Evolutionary conservation across 2,329 filamentous ascomycete species (phyloP), one percentile per base, ranked within the genome.

Genomic region (Triangularia verruculosa): DNA sequence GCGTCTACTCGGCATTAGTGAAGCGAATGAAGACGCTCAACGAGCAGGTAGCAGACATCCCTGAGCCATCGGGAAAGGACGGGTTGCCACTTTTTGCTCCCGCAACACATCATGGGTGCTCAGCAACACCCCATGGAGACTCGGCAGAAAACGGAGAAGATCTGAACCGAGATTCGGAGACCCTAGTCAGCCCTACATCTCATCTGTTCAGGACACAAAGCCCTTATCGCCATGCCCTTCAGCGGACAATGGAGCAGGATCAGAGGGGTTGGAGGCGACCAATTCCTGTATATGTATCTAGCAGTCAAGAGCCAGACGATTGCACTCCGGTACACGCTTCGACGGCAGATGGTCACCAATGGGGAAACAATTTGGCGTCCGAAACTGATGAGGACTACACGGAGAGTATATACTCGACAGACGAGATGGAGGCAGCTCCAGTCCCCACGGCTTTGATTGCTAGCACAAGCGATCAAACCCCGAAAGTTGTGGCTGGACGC

Each of bases 1-100:
- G 83, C 34, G 80, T 90, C 2, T 89, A 88, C 69, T 86, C 85
- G 5, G 87, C 86, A 1, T 75, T 90, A n/a, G 84, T 89, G 75
- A 83, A 83, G 65, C 78, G 80, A 32, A 73, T 86, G 51, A 74
- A 79, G 9, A 78, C 81, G 11, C 78, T 76, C 1, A 76, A 76
- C 25, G 76, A 75, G 24, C 69, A 72, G 20, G 39, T 28, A 3
- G 12, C 39, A 12, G 39, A 3, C 9, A 28, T 57, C 6, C 61
- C 53, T 30, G 61, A 62, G 25, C 61, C 61, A 20, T 58, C 56
- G 12, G 56, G 54, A 22, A 57, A 52, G 25, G 39, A 62, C 15
- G 39, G 56, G 20, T 22, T 58, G 56, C 56, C 56, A 24, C 20
- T 58, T 11, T 58, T 58, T 58, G 56, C 32, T 11, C 56, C 56